Evolutionary conservation across 768 basidiomycete species (phyloP), one percentile per base, ranked within the genome.

Genomic region (Lactarius akahatsu): DNA sequence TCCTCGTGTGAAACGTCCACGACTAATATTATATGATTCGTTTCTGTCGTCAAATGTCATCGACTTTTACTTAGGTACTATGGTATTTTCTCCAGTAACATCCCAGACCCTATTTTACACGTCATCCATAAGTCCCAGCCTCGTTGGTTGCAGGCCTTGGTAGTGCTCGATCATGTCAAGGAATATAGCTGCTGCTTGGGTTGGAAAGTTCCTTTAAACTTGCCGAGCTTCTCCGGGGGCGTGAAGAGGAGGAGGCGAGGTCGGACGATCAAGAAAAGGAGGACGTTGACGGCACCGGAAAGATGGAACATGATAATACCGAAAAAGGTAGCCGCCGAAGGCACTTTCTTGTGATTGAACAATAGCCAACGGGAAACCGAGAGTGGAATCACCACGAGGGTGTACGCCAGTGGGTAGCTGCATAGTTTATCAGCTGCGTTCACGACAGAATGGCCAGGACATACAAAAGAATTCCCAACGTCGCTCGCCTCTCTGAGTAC

Each of bases 361-460:
- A 67, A 67, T 30, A 76, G 73, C 79, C 80, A 82, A 43, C 80
- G 79, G 26, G 77, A 72, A 54, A 81, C 67, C 64, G 78, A 78
- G 16, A 81, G 68, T 0, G 81, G 80, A 6, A 82, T 73, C 58
- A 81, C 70, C 38, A 77, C 63, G 16, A 81, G 40, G 54, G 74
- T 76, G 68, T 81, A 81, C 2, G 77, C 73, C n/a, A 76, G 32
- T 4, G 80, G 81, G 67, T 82, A 82, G 13, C 78, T 79, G 50
- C 20, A 50, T 32, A 23, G 16, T 18, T n/a, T 43, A 4, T 13
- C 26, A 65, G 60, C 56, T 13, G 11, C 13, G 11, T 52, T 63
- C 32, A 23, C 38, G 26, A 55, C 34, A 40, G 23, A 30, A 43
- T 11, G 28, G 30, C 4, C 1, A 8, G 2, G 38, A 8, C 66